Evolutionary conservation across 495 filamentous ascomycete species (phyloP).

Genomic region (Penicillium roqueforti): DNA sequence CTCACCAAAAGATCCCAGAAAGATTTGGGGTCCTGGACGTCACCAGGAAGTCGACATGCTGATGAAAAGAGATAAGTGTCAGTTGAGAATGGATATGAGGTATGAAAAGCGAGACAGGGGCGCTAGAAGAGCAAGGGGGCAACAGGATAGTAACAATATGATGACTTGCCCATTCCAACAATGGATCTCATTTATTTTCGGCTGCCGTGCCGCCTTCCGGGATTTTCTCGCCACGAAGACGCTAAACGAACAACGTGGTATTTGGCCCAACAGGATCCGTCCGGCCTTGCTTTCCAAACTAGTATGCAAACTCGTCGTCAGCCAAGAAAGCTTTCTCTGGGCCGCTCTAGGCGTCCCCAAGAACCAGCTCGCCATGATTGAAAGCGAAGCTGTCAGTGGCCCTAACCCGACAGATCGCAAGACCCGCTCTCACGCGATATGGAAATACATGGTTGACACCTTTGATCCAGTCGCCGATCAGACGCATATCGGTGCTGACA

Average conservation of each 20-base stretch:
- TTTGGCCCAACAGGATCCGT: not conserved
- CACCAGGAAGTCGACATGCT: constrained; percentile 3
- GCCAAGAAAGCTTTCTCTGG: not conserved
- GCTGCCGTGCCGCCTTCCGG: not conserved
- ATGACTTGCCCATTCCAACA: constrained; percentile 1
- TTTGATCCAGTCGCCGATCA: not conserved
- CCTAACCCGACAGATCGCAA: not conserved
- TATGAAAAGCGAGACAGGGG: not conserved
- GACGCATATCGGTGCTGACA: not conserved
- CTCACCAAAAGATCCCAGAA: not conserved
- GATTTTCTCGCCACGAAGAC: not conserved
- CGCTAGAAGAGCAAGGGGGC: not conserved
- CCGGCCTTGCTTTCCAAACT: not conserved
- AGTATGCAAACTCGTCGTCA: not conserved
- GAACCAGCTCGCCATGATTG: not conserved
- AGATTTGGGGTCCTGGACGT: not conserved
- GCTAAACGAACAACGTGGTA: not conserved
- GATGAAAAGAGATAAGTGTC: not conserved
- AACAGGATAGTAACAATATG: too few species aligned
- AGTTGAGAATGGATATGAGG: not conserved
- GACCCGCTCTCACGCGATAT: not conserved
- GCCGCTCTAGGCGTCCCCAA: not conserved
- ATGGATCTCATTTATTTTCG: not conserved
- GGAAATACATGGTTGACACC: not conserved
- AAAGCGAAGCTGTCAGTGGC: not conserved